Conservation (phyloP, 164 flowering plant genomes). For the Stephania yunnanensis region DNA sequence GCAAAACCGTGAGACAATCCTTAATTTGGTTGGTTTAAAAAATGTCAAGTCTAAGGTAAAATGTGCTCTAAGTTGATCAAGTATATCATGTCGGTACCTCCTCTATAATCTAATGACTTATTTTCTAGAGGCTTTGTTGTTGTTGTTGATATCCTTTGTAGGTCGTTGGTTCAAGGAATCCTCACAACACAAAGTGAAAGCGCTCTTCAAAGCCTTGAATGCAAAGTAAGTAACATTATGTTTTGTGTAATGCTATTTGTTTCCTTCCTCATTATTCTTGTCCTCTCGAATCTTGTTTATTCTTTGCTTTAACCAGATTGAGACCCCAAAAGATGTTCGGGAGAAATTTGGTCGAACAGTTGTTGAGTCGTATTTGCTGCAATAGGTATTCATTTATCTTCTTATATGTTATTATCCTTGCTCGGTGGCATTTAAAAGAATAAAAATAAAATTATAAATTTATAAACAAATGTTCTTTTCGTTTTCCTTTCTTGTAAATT, state of each 20-base stretch:
- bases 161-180: constrained; percentile 93
- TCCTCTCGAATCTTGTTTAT: background rate
- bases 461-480: background rate
- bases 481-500: background rate
- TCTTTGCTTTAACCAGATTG: constrained; percentile 43
- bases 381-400: constrained; percentile 14
- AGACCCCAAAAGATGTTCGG: constrained; percentile 87
- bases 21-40: constrained; percentile 78
- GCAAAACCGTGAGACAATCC: constrained; percentile 65
- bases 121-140: background rate
- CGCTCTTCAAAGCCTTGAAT: constrained; percentile 63
- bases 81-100: background rate
- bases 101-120: background rate
- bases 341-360: constrained; percentile 92
- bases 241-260: background rate
- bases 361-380: constrained; percentile 74
- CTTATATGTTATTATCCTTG: background rate
- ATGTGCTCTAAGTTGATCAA: background rate
- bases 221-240: constrained; percentile 29
- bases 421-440: background rate
- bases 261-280: background rate
- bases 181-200: constrained; percentile 86
- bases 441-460: background rate
- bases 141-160: constrained; percentile 19
- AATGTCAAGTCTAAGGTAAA: constrained; percentile 90